Base-by-base conservation (phyloP, 306 rosid species). In the Vicia sativa region DNA sequence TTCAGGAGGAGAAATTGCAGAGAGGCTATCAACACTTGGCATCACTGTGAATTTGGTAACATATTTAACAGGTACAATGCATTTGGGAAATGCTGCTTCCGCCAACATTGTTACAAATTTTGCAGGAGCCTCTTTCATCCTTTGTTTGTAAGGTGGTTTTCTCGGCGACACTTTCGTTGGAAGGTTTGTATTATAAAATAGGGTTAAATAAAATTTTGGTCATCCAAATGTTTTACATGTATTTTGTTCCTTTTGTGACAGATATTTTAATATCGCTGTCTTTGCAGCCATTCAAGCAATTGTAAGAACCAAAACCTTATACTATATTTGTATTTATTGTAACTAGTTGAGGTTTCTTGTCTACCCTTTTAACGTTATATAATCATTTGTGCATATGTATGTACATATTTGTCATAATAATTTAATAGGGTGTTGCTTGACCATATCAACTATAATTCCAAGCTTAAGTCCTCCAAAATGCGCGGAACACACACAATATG, bases 241-340 rank as follows among this genome's bases (percentile, higher is more conserved):
- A n/a, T 5, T 55, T 14, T 38, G 60, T 68, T 7, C 2, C 3
- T 43, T 37, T 38, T 59, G 19, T 35, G 3, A 39, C 74, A 91
- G 97, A 71, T 93, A 93, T 82, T 90, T 83, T 56, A 90, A 92
- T 16, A 86, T 93, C 11, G 88, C 91, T 63, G 75, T 93, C 68
- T 93, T 93, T 37, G 89, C 96, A 7, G 72, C 86, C 18, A 78
- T 93, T 39, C 98, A 93, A 88, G 98, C 96, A 67, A 75, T 76
- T 0, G 98, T 92, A 85, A 52, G 57, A 11, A 46, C 31, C 57
- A 26, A 28, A 65, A 43, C 25, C 8, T 57, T 31, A 13, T 8
- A 15, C 3, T n/a, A n/a, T 48, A 15, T 18, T 15, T 11, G 4
- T 48, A 28, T 26, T 62, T 55, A 15, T 21, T 25, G 14, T 9